Conservation (phyloP, 192 early-diverging fungal genomes). For the Allomyces macrogynus region DNA sequence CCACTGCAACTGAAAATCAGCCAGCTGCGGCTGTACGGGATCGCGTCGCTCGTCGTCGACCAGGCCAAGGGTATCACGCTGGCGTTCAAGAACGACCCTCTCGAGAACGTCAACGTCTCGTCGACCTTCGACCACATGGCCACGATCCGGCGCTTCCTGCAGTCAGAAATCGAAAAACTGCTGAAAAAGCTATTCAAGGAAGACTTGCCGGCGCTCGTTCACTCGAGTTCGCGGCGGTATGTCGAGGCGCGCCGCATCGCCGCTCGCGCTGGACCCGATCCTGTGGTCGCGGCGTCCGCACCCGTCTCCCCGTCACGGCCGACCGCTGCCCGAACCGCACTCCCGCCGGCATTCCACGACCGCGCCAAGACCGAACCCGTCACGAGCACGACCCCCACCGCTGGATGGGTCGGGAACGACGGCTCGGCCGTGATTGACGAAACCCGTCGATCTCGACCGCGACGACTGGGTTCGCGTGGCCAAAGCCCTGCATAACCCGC, state of each 20-base stretch:
- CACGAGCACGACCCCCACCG: no score
- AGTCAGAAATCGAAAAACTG: slow-evolving; percentile 74
- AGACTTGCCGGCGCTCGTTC: slow-evolving; percentile 80
- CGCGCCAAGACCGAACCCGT: no score
- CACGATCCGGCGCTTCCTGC: slow-evolving; percentile 66
- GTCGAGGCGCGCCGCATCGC: slow-evolving; percentile 14
- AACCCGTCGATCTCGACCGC: no score
- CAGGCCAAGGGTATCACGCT: slow-evolving; percentile 85
- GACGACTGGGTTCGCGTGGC: no score
- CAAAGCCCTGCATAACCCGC: no score
- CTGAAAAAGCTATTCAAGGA: slow-evolving; percentile 80
- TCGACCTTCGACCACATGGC: slow-evolving; percentile 94
- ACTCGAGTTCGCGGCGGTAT: slow-evolving; percentile 58
- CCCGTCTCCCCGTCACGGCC: no score
- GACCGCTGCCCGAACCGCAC: no score
- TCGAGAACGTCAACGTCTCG: slow-evolving; percentile 79
- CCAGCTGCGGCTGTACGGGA: slow-evolving; percentile 70
- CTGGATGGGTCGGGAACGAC: no score
- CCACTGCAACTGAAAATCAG: slow-evolving; percentile 87
- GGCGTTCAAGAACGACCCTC: slow-evolving; percentile 91
- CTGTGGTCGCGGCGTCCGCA: no score
- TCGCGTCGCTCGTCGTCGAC: slow-evolving; percentile 82
- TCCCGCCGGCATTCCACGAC: no score
- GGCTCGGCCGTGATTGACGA: no score
- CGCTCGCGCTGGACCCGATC: no score